Evolutionary conservation across 352 stramenopile species (phyloP), one percentile per base, ranked within the genome.

Genomic region (Peronospora tabacina): DNA sequence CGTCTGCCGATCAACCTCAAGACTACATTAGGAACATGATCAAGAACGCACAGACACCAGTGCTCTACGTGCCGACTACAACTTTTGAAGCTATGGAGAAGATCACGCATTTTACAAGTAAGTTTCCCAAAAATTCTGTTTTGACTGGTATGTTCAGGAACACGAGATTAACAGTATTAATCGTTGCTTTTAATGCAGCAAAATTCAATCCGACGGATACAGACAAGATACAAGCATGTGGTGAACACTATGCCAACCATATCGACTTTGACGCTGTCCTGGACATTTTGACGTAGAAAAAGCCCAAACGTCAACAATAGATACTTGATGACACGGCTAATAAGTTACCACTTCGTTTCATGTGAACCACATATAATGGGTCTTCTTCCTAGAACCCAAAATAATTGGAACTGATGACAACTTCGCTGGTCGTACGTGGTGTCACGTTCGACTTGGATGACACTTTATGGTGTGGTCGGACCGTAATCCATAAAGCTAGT

Each of bases 191-290:
- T 51, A 4, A 55, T 61, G 26, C 49, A 87, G 80, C 80, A 55
- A 96, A 96, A 68, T 93, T 96, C 57, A 89, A 87, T 44, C 76
- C 83, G 26, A 85, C 77, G 11, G 86, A 96, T 51, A 62, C 71
- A 16, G 49, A 85, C 22, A 87, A 88, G 49, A 87, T 92, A 34
- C 61, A 68, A n/a, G 68, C 68, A 20, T 93, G 85, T 43, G 82
- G 82, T 33, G 63, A 90, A 33, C 85, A 95, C 66, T 96, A 96
- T 61, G 82, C 75, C 39, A 72, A 72, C 46, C 66, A 84, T 45
- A 80, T 95, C 37, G 61, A 93, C 58, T 90, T 93, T 66, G 77
- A 92, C 48, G 63, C 76, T 15, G 75, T 87, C 38, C 62, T 87
- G 17, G 22, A 26, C 22, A 26, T 5, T 26, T 26, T 26, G 22